Evolutionary conservation across 2,329 filamentous ascomycete genomes (phyloP), one percentile per base, ranked within the genome.

Genomic region (Diaporthe australafricana): DNA sequence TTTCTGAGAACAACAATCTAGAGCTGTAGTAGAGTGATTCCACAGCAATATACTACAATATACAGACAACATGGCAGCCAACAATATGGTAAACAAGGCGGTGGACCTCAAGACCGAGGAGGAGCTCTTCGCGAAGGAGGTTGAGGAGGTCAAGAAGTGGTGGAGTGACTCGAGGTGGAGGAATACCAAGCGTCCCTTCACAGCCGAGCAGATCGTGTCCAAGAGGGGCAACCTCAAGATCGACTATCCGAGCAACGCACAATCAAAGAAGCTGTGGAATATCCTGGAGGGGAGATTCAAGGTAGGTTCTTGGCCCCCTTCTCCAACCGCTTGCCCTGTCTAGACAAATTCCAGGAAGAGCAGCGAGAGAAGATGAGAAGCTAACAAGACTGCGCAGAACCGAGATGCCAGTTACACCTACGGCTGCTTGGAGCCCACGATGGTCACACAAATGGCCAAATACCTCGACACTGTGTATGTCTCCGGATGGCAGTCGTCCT

Each of bases 381-480:
- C 60, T 65, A 7, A 65, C 42, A 25, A 38, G 7, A 50, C 7
- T 32, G 60, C 35, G 72, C 77, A 97, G 94, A 93, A 89, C 80
- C 90, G 91, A 78, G 93, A 96, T 79, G 94, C 94, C 60, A 97
- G 94, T 84, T 97, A 92, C 86, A 99, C 96, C 71, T 99, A 98
- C 81, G 96, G 96, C 79, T 98, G 96, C 85, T 88, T 99, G 75
- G 96, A 99, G 81, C 96, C 96, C 14, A 98, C 97, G 70, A 98
- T 98, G 94, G 90, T 99, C 81, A 98, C 96, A 35, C 96, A 99
- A 84, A 99, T 99, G 96, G 96, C 96, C 78, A 98, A 98, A 85
- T 98, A 97, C 83, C 89, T 99, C 74, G 96, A 99, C 81, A 99
- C 96, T 42, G 94, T 99, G 81, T 99, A 99, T 83, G 96, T 99